These are phyloP conservation scores for Inonotus obliquus DNA, from an alignment of 1,284 basidiomycete species.

Conservation along the genomic window DNA sequence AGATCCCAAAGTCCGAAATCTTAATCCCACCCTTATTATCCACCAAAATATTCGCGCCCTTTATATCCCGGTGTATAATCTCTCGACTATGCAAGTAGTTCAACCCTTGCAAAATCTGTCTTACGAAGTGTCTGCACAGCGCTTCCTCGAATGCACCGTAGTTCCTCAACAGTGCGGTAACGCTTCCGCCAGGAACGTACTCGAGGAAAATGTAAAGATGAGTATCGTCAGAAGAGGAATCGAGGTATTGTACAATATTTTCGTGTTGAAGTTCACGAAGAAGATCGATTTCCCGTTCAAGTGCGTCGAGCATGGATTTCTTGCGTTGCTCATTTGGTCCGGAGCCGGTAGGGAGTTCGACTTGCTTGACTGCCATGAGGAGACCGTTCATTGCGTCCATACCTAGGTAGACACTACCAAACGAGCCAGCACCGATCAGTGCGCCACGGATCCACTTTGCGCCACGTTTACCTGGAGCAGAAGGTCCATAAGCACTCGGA, in stretches of 20 bases:
- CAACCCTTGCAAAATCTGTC: constrained; percentile 90
- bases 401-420: constrained; percentile 93
- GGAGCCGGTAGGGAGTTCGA: constrained; percentile 86
- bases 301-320: constrained; percentile 90
- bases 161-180: constrained; percentile 86
- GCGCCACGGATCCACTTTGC: constrained; percentile 99
- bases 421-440: constrained; percentile 94
- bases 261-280: constrained; percentile 94
- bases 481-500: constrained; percentile 5
- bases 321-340: constrained; percentile 91
- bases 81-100: constrained; percentile 91
- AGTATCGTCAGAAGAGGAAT: constrained; percentile 84
- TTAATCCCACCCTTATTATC: constrained; percentile 99
- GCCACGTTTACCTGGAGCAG: constrained; percentile 44
- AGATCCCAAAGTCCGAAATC: constrained; percentile 98
- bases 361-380: constrained; percentile 99
- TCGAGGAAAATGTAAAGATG: constrained; percentile 98
- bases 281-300: constrained; percentile 95
- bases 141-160: constrained; percentile 98
- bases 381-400: constrained; percentile 95
- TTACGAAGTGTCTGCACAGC: constrained; percentile 90
- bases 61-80: constrained; percentile 98
- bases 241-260: constrained; percentile 97
- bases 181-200: constrained; percentile 97
- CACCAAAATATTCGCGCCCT: constrained; percentile 96